Evolutionary conservation across 2,329 filamentous ascomycete species (phyloP).

Genomic region (Herpotrichia juniperi): DNA sequence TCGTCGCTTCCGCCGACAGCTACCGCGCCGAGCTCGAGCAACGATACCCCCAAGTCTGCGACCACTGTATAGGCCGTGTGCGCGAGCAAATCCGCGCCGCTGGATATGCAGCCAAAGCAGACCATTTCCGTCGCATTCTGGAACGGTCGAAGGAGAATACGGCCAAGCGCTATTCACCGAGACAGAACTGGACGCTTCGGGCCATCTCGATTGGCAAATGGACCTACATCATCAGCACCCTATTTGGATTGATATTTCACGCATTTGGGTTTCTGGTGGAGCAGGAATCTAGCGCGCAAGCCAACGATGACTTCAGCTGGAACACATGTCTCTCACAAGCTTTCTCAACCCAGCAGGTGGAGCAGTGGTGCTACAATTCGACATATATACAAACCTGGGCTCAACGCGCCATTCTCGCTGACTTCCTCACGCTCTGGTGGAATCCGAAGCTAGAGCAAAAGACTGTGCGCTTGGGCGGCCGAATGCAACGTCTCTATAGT

Average conservation of each 20-base stretch:
- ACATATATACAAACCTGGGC: conserved; percentile 21
- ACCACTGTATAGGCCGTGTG: conserved; percentile 76
- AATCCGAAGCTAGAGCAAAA: conserved; percentile 70
- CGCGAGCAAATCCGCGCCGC: conserved; percentile 71
- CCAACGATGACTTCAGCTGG: conserved; percentile 15
- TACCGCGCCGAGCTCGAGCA: conserved; percentile 77
- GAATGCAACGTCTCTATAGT: conserved; percentile 63
- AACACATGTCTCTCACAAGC: conserved; percentile 29
- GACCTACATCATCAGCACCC: conserved; percentile 48
- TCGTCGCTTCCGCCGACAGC: conserved; percentile 70
- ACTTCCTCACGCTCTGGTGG: conserved; percentile 67
- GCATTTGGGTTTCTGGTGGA: conserved; percentile 26
- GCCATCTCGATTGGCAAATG: conserved; percentile 52
- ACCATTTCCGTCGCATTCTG: conserved; percentile 77
- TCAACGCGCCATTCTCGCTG: conserved; percentile 52
- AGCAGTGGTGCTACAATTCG: conserved; percentile 36
- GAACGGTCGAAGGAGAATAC: conserved; percentile 56
- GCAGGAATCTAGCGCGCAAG: conserved; percentile 13
- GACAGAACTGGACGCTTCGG: conserved; percentile 52
- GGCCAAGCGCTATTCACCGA: conserved; percentile 29
- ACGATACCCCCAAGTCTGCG: conserved; percentile 88
- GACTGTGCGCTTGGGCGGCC: conserved; percentile 60
- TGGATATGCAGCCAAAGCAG: conserved; percentile 83
- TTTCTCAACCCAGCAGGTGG: conserved; percentile 20
- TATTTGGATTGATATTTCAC: conserved; percentile 45